Evolutionary conservation across 495 filamentous ascomycete genomes (phyloP), one percentile per base, ranked within the genome.

Genomic region (Trichoderma reesei): DNA sequence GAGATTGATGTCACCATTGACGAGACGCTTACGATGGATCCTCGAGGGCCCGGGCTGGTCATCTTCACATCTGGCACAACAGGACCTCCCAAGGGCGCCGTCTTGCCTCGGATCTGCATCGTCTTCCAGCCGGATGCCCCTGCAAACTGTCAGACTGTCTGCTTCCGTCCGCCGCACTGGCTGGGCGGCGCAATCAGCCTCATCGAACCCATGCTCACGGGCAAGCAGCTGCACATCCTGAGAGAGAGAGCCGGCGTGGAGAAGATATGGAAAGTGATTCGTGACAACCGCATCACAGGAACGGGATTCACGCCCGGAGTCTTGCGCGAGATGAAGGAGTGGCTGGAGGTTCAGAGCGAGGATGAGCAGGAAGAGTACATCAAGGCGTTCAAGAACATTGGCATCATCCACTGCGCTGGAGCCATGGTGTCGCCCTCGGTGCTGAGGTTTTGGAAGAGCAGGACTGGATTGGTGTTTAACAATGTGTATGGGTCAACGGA

Each of bases 191-290:
- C 51, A 3, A 56, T 56, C 51, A 56, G 51, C 26, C 14, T 56
- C 8, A 10, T 56, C 26, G 51, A 56, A 26, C 51, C 72, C 20
- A 56, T 56, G 51, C 20, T 56, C 26, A 56, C 51, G 14, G 51
- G 51, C 51, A 56, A 56, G 31, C 20, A 34, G 8, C 9, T 56
- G 5, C 51, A 56, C 10, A 56, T 56, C 0, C 51, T 56, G 5
- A 10, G 18, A 33, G 51, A 56, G 51, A 20, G 51, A 5, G 51
- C 51, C 3, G 51, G 51, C 20, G 51, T 56, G 16, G 51, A 31
- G 7, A 31, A 33, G 2, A 56, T 56, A 2, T 56, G 51, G 51
- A 11, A 56, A 56, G 51, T 56, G 3, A 14, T 56, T 14, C 51
- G 51, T 14, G 11, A 14, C 3, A 14, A 56, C 26, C 51, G 16